Conservation (phyloP, 345 rosid genomes). For the Physaria fendleri region DNA sequence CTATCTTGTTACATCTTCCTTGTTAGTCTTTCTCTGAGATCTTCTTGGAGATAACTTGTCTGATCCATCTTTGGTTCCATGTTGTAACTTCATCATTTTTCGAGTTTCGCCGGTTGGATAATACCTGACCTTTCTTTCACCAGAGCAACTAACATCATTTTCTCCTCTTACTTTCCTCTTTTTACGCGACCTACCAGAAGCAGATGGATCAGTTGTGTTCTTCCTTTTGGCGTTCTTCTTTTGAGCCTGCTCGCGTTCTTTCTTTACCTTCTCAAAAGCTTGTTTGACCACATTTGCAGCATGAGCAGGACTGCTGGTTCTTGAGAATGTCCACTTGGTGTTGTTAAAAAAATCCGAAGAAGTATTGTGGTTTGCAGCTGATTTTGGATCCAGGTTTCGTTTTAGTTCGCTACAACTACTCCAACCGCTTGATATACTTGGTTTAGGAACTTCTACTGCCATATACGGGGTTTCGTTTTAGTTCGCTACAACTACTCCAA, state of each 20-base stretch:
- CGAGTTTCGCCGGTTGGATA: constrained; percentile 21
- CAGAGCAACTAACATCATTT: constrained; percentile 7
- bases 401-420: constrained; percentile 35
- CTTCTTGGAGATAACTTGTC: no score
- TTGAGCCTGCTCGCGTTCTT: constrained; percentile 59
- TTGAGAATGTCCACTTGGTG: constrained; percentile 42
- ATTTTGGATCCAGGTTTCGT: constrained; percentile 33
- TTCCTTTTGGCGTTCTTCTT: constrained; percentile 40
- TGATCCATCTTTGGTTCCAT: no score
- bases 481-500: constrained; percentile 40
- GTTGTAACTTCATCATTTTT: no score
- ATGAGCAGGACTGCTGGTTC: constrained; percentile 44
- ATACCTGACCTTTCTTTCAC: constrained; percentile 28
- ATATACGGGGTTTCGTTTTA: constrained; percentile 31
- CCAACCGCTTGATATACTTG: constrained; percentile 42
- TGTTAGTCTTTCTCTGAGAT: constrained; percentile 30
- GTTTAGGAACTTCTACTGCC: constrained; percentile 51
- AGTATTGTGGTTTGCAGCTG: constrained; percentile 24
- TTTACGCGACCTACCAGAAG: constrained; percentile 35
- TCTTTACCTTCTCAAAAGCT: constrained; percentile 49
- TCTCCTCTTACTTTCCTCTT: constrained; percentile 47
- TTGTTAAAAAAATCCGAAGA: constrained; percentile 30
- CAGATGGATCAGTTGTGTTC: constrained; percentile 11
- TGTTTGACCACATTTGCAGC: constrained; percentile 56
- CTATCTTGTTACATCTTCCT: constrained; percentile 15